Evolutionary conservation across 306 rosid genomes (phyloP), one percentile per base, ranked within the genome.

Genomic region (Acmispon strigosus): DNA sequence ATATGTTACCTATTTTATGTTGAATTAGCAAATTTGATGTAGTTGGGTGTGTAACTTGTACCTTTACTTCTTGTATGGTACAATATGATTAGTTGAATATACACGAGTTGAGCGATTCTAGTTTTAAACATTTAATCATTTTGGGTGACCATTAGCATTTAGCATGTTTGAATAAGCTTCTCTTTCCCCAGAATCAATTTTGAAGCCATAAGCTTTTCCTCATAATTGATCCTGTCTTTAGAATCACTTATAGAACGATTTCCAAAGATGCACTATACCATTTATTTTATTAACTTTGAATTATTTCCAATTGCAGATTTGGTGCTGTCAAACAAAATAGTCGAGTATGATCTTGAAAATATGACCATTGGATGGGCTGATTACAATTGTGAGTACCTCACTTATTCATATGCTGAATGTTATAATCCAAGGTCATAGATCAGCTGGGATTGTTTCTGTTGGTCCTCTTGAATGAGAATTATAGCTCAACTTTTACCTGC

Each of bases 251-350:
- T 32, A 32, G 8, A 6, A 32, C 37, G 2, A 32, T 32, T 32
- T 32, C 6, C 37, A 6, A 32, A 32, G 37, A 32, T 32, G 37
- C 37, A 32, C 37, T 32, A 6, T 32, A 32, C 6, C 37, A 66
- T 78, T n/a, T 27, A 45, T 57, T 69, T 45, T 18, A 45, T 57
- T 54, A 22, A 74, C 64, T 19, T 42, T 51, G 1, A 72, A 56
- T 74, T 77, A 61, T 85, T 80, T 74, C 50, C 70, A 59, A 63
- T 59, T 76, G 70, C 96, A 88, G 96, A 88, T 85, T 32, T 91
- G 86, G 86, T 86, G 49, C 83, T 91, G 69, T 70, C 97, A 6
- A 88, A 91, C 83, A 91, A 82, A 76, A 45, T 91, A 37, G 89
- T 91, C 17, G 34, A 78, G 29, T 91, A 88, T 69, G 92, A 91